Conservation (phyloP, 345 rosid genomes). For the Salix exigua region DNA sequence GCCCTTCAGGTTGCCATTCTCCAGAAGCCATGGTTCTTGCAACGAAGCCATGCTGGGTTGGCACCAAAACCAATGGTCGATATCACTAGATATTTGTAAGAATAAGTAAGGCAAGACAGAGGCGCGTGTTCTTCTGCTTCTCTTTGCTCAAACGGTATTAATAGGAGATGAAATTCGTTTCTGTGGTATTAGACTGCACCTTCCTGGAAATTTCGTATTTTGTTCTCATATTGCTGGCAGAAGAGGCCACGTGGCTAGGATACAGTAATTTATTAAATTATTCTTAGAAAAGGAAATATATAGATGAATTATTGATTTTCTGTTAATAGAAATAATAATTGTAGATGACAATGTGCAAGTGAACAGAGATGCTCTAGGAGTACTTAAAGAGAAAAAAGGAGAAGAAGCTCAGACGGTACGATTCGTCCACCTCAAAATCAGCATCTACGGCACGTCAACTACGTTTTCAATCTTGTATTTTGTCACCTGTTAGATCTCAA, state of each 20-base stretch:
- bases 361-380: too few species aligned
- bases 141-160: background rate
- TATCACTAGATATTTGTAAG: too few species aligned
- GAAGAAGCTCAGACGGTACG: too few species aligned
- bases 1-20: slow-evolving; percentile 54
- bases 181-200: background rate
- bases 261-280: background rate
- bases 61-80: background rate
- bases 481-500: too few species aligned
- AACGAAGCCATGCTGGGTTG: slow-evolving; percentile 21
- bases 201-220: slow-evolving; percentile 24
- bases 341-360: background rate
- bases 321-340: background rate
- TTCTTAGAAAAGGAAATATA: background rate
- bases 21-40: slow-evolving; percentile 46
- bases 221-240: background rate
- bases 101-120: too few species aligned
- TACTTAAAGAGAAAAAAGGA: too few species aligned
- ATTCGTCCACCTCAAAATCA: too few species aligned
- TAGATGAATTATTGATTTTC: background rate
- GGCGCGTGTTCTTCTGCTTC: too few species aligned
- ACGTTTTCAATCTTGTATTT: too few species aligned
- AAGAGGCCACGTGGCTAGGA: background rate
- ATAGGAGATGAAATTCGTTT: background rate
- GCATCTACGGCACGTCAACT: too few species aligned